Evolutionary conservation across 1,284 basidiomycete genomes (phyloP).

Genomic region (Cystobasidium slooffiae): DNA sequence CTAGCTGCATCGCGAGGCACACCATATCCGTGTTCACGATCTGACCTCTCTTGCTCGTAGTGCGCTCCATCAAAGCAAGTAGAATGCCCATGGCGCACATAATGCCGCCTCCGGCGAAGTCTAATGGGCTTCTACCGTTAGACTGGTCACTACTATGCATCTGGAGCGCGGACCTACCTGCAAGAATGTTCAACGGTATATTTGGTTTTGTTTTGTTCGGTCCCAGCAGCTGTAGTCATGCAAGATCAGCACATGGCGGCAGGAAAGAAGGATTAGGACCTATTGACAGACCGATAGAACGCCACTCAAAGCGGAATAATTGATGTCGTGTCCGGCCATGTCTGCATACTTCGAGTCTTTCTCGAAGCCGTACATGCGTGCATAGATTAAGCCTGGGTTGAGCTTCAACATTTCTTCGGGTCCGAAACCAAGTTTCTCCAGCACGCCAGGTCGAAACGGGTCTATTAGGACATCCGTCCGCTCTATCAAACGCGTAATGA

Average conservation of each 20-base stretch:
- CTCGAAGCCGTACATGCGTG: conserved; percentile 57
- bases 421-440: conserved; percentile 76
- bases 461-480: conserved; percentile 77
- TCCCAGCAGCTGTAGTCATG: conserved; percentile 66
- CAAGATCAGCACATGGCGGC: background rate
- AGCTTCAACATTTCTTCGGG: conserved; percentile 68
- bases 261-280: background rate
- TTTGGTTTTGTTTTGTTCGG: conserved; percentile 65
- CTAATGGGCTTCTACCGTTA: conserved; percentile 58
- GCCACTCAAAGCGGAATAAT: conserved; percentile 81
- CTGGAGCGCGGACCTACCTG: conserved; percentile 18
- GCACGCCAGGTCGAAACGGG: conserved; percentile 78
- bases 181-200: conserved; percentile 70
- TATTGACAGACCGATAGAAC: conserved; percentile 66
- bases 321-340: conserved; percentile 71
- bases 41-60: conserved; percentile 68
- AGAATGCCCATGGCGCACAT: conserved; percentile 75
- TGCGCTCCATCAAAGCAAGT: conserved; percentile 72
- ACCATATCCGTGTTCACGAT: conserved; percentile 80
- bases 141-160: background rate
- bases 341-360: conserved; percentile 51
- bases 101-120: conserved; percentile 80
- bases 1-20: conserved; percentile 37
- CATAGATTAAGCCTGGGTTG: conserved; percentile 54
- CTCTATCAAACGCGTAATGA: conserved; percentile 67